Base-by-base conservation (phyloP, 2,329 filamentous ascomycete species). In the Monilinia polystroma region DNA sequence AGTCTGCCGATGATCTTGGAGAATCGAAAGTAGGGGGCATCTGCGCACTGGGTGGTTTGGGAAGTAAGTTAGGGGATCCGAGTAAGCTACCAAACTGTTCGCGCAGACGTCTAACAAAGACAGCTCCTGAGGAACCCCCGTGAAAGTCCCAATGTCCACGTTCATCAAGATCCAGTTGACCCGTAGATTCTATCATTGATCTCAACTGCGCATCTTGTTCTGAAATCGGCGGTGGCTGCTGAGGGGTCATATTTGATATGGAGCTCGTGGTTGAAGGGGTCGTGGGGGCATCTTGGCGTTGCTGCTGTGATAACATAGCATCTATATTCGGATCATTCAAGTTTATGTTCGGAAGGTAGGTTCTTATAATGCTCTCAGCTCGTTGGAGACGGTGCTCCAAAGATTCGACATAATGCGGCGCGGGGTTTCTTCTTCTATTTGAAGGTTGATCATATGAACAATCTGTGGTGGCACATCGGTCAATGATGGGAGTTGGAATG, bases 131-230 rank as follows among this genome's bases (percentile, higher is more conserved):
- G 0, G 94, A 97, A 70, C 91, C 90, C 58, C 95, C 95, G 75
- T 96, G 92, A 74, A 97, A 99, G 78, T 98, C 93, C 88, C 93
- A 96, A 73, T 95, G 88, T 53, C 94, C 94, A 73, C 89, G 87
- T 72, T 98, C 94, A 73, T 96, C 93, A 45, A 98, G 83, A 74
- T 98, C 94, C 23, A 99, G 83, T 76, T 93, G 91, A 47, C 94
- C 95, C 3, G 94, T 92, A 53, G 91, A 91, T 75, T 94, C 91
- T 67, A 98, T 93, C 94, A 99, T 98, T 38, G 93, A 96, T 75
- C 94, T 89, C 35, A 99, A 82, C 70, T 94, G 86, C 14, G 86
- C 87, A 71, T 94, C 92, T 55, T 88, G 84, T 41, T 84, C 83
- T 56, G 68, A 67, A 1, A 58, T 41, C 45, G 70, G 67, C n/a